Evolutionary conservation across 2,329 filamentous ascomycete genomes (phyloP), one percentile per base, ranked within the genome.

Genomic region (Aspergillus fischeri): DNA sequence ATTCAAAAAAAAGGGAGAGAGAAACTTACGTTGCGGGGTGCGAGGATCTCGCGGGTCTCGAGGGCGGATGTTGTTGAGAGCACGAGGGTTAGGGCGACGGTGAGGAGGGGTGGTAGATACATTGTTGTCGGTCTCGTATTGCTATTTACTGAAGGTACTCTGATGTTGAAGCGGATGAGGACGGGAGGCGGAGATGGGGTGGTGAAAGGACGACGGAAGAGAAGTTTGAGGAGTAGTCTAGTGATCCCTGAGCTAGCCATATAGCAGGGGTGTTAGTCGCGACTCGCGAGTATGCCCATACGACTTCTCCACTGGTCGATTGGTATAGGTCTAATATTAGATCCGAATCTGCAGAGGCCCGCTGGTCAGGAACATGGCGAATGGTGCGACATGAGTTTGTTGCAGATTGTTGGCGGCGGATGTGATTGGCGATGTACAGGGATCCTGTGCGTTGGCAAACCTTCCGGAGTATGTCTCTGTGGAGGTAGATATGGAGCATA

Each of bases 21-120:
- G 11, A 17, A n/a, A 47, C 64, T 7, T 58, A 69, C 67, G 25
- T 60, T 64, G 60, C 58, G 56, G 21, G 60, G 63, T 17, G 51
- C 57, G 42, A 67, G 65, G 20, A 49, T 49, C 2, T 59, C 58
- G 11, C 51, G 48, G 17, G 49, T 14, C 42, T 9, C 11, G 4
- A 24, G 49, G 6, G 25, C 27, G 17, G 35, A 49, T 41, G 27
- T 56, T 42, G 55, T 27, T 38, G 42, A 45, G 28, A 25, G 35
- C 42, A 35, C 45, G 47, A 60, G 29, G 52, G 45, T 49, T 51
- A 24, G 27, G 32, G 32, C 5, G 32, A 41, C 21, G 35, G 41
- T 28, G 49, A 52, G 41, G 51, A 49, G 17, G 29, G 17, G 42
- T 7, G 24, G 42, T 45, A 53, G 35, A 10, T 59, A 48, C 57